phyloP scores from a whole-genome alignment of 306 rosid species.

The Bauhinia variegata region DNA sequence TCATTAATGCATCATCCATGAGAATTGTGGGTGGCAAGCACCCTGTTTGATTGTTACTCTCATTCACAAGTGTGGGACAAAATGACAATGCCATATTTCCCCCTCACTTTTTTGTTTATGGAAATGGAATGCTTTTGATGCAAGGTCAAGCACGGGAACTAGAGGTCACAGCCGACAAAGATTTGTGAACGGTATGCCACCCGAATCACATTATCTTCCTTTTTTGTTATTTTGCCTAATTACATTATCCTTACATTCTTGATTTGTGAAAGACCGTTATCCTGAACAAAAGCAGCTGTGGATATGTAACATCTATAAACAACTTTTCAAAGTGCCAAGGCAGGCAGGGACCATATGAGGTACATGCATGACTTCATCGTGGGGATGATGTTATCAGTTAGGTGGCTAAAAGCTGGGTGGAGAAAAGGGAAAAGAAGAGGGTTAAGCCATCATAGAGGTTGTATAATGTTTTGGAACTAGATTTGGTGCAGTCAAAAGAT shows the following conservation, averaged over 20 bases:
- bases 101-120: not conserved
- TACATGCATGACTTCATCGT: not conserved
- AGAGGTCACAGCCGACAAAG: too few relatives aligned
- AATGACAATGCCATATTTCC: conserved; percentile 13
- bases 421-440: not conserved
- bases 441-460: not conserved
- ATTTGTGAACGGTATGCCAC: conserved; percentile 30
- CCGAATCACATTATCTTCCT: not conserved
- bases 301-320: conserved; percentile 5
- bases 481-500: too few relatives aligned
- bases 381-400: not conserved
- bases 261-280: not conserved
- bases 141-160: conserved; percentile 6
- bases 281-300: not conserved
- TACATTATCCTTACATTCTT: conserved; percentile 21
- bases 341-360: conserved; percentile 26
- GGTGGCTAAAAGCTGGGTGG: not conserved
- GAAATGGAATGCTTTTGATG: conserved; percentile 21
- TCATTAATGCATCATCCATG: conserved; percentile 6
- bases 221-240: not conserved
- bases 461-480: too few relatives aligned
- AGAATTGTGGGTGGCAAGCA: not conserved
- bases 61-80: conserved; percentile 28
- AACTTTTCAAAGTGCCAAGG: conserved; percentile 18
- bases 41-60: conserved; percentile 31